Base-by-base conservation (phyloP, 73 alveolate species). In the Paramecium pentaurelia region DNA sequence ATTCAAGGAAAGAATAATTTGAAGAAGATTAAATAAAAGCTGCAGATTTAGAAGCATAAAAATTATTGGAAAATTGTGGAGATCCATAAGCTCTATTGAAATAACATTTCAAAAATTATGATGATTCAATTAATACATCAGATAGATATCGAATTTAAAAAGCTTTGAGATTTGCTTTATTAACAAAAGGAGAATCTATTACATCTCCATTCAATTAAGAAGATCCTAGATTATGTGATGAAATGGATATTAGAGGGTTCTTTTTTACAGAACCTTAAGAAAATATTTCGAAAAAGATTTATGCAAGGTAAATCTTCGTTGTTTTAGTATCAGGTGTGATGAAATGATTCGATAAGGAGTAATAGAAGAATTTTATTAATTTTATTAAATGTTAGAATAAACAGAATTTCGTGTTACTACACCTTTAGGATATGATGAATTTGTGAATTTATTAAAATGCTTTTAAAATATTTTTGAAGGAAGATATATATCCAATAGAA, bases 131-230 rank as follows among this genome's bases (percentile, higher is more conserved):
- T 0, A 40, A 40, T 80, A 11, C 6, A 27, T 32, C 25, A 4
- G 90, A 77, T 77, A 38, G 20, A 42, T 77, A 77, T 77, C 9
- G 91, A 80, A 27, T 80, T 8, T 45, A 44, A 16, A 80, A 80
- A 25, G 91, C 91, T 8, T 80, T 80, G 49, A 45, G 91, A 49
- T 80, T 38, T 45, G 91, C 91, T 42, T 9, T 80, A n/a, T 49
- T 80, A 8, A 44, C 91, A 44, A 36, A 80, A 20, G 91, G 91
- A 42, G 4, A 80, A 47, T 47, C 49, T 12, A 20, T 80, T 6
- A 42, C 30, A 8, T 38, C 47, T 25, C 58, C 44, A n/a, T 49
- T 42, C n/a, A 42, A 25, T 22, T 11, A 44, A 9, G 25, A 20
- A 6, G 73, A 40, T 27, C 34, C 49, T 7, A 18, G 42, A 80